phyloP scores from a whole-genome alignment of 768 basidiomycete genomes.

The Agaricus blazei region DNA sequence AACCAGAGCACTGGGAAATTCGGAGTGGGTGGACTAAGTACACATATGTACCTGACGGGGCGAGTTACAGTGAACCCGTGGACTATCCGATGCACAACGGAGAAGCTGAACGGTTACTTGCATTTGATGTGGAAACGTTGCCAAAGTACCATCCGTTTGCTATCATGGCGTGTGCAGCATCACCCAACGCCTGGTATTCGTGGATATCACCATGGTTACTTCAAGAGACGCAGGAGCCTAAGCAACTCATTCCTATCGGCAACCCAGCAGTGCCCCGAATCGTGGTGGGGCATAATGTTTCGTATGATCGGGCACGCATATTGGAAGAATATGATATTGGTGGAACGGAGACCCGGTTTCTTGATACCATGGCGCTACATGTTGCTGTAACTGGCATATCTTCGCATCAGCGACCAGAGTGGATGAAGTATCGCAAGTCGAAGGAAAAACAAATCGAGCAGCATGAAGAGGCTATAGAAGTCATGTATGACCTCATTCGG shows the following conservation, averaged over 20 bases:
- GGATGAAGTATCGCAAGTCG: conserved; percentile 80
- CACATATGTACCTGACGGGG: conserved; percentile 63
- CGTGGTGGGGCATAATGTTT: conserved; percentile 91
- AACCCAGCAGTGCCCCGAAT: conserved; percentile 47
- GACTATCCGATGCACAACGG: conserved; percentile 60
- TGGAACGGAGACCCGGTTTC: conserved; percentile 68
- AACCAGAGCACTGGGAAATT: conserved; percentile 43
- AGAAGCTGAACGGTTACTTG: conserved; percentile 65
- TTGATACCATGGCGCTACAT: conserved; percentile 95
- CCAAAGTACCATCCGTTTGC: conserved; percentile 77
- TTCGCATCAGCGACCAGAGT: conserved; percentile 89
- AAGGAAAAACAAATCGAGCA: conserved; percentile 52
- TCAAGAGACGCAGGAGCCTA: conserved; percentile 43
- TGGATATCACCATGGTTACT: conserved; percentile 97
- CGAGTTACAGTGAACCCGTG: conserved; percentile 70
- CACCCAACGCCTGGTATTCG: conserved; percentile 84
- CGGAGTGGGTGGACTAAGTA: conserved; percentile 92
- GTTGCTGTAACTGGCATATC: conserved; percentile 93
- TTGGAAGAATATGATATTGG: conserved; percentile 75
- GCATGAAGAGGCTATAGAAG: conserved; percentile 59
- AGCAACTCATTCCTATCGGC: conserved; percentile 77
- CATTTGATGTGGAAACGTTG: conserved; percentile 94
- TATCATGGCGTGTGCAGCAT: conserved; percentile 85
- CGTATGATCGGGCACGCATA: conserved; percentile 85
- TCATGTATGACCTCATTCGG: conserved; percentile 36